Evolutionary conservation across 345 rosid species (phyloP).

Genomic region (Euphorbia tirucalli): DNA sequence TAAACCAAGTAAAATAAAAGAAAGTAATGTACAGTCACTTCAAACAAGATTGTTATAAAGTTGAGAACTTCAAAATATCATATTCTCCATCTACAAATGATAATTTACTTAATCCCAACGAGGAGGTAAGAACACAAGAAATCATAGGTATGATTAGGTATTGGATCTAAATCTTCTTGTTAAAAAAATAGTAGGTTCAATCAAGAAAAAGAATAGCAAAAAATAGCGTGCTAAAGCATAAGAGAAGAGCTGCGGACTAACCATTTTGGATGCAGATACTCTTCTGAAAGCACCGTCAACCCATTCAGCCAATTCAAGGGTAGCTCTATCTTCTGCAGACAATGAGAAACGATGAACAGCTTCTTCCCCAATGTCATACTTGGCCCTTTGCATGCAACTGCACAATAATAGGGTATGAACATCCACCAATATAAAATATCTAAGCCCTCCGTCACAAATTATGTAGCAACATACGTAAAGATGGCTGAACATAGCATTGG

Average conservation of each 20-base stretch:
- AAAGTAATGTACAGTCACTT: background rate
- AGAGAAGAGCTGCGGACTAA: slow-evolving; percentile 13
- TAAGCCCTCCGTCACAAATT: background rate
- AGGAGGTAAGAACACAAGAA: background rate
- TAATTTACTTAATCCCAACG: background rate
- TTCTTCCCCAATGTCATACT: slow-evolving; percentile 93
- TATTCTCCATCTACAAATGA: background rate
- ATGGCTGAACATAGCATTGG: background rate
- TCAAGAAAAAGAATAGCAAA: background rate
- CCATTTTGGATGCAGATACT: slow-evolving; percentile 50
- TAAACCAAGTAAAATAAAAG: background rate
- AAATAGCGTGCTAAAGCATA: background rate
- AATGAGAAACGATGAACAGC: slow-evolving; percentile 86
- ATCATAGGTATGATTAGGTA: background rate
- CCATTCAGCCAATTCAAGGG: slow-evolving; percentile 97
- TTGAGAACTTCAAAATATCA: background rate
- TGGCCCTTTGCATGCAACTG: slow-evolving; percentile 96
- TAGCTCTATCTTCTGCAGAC: slow-evolving; percentile 95
- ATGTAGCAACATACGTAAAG: background rate
- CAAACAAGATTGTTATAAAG: background rate
- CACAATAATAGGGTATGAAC: slow-evolving; percentile 23
- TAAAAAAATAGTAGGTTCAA: background rate
- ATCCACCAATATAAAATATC: background rate
- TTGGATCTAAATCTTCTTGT: background rate
- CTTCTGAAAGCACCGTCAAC: slow-evolving; percentile 72